Conservation (phyloP, 2,329 filamentous ascomycete species). For the Canariomyces notabilis region DNA sequence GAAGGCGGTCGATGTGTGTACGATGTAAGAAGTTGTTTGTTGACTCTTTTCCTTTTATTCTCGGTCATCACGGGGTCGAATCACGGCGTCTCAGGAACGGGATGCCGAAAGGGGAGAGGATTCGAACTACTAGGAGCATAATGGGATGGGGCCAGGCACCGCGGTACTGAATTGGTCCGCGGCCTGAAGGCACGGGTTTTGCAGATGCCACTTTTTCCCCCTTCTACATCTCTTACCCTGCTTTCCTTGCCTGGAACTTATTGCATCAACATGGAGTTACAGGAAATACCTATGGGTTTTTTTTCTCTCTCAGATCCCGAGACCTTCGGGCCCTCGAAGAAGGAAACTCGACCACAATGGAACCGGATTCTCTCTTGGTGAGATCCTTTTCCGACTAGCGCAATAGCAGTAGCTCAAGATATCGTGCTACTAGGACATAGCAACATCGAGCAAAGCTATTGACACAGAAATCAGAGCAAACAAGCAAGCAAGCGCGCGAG, state of each 20-base stretch:
- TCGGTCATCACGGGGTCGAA: constrained; percentile 8
- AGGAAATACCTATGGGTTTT: not conserved
- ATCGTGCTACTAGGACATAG: not conserved
- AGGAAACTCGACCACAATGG: not conserved
- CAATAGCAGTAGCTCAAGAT: not conserved
- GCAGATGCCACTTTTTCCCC: constrained; percentile 8
- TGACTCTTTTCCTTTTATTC: constrained; percentile 10
- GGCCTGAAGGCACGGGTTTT: constrained; percentile 7
- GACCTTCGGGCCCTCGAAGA: not conserved
- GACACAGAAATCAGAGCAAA: not conserved
- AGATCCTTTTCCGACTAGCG: not conserved
- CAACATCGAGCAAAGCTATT: not conserved
- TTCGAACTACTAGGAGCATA: constrained; percentile 22
- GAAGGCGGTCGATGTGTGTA: constrained; percentile 22
- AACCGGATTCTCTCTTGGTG: not conserved
- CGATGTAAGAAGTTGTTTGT: constrained; percentile 17
- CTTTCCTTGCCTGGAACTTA: not conserved
- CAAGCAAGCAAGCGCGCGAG: no score
- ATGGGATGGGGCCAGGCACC: constrained; percentile 19
- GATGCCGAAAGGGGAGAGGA: constrained; percentile 14
- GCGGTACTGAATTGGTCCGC: constrained; percentile 15
- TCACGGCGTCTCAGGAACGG: constrained; percentile 12
- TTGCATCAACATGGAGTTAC: not conserved
- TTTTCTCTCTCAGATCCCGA: not conserved
- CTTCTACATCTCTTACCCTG: not conserved